Base-by-base conservation (phyloP, 306 rosid species). In the Senna siamea region DNA sequence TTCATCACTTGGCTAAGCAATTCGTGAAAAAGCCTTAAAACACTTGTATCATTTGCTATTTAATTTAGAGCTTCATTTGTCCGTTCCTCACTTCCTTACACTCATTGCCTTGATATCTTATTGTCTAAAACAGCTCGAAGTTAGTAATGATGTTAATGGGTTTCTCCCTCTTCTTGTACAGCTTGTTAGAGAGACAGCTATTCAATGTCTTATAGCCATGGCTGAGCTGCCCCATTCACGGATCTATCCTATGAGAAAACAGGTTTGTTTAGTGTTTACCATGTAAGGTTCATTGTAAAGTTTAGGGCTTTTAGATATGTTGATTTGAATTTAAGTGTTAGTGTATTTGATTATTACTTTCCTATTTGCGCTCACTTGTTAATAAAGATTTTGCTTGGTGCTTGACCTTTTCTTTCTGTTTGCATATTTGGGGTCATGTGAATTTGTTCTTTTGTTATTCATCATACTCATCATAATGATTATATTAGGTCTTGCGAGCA, bases 151-250 rank as follows among this genome's bases (percentile, higher is more conserved):
- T 72, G 51, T 75, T 77, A 54, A 46, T 62, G 65, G 23, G 72
- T 84, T 37, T 76, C 20, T 44, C 37, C 50, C 52, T 60, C 58
- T 67, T 34, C 53, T 48, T 70, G 15, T 79, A 78, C 89, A 94
- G 98, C 89, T 91, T 84, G 98, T 94, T 58, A 89, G 98, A 73
- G 97, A 94, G 87, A 89, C 97, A 9, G 93, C 92, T 51, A 81
- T 89, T 66, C 97, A 91, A 79, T 91, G 96, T 83, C 94, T 94
- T 30, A 74, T 81, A 76, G 97, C 95, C 63, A 81, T 87, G 83
- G 88, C 97, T 1, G 87, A 84, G 87, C 84, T 94, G 66, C 98
- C 98, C 23, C 86, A 92, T 76, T 75, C 75, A 20, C 84, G 89
- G 66, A 91, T 92, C 76, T 94, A 87, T 70, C 98, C 98, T 41